Percentiles rank a stretch among this genome's conserved stretches.
Conservation (phyloP, 441 rosid genomes). For the Lepidium campestre region DNA sequence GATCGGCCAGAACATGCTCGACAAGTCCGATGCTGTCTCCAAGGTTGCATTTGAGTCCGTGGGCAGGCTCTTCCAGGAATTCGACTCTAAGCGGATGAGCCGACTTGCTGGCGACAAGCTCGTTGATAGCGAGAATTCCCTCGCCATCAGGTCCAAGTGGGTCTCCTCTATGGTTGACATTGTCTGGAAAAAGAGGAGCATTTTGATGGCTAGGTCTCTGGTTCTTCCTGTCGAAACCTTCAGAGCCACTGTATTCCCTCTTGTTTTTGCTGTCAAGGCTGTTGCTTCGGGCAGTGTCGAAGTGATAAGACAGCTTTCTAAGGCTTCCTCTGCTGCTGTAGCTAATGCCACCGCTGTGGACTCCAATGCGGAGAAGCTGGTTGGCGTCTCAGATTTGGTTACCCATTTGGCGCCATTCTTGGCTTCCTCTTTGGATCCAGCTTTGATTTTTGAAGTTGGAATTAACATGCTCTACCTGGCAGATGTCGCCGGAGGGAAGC, state of each 20-base stretch:
- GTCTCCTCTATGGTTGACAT: conserved; percentile 84
- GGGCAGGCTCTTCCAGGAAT: conserved; percentile 87
- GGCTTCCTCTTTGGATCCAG: conserved; percentile 88
- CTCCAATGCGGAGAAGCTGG: conserved; percentile 76
- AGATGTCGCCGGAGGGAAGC: conserved; percentile 98
- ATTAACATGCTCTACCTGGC: conserved; percentile 94
- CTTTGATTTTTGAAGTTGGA: conserved; percentile 93
- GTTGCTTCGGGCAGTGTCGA: conserved; percentile 83
- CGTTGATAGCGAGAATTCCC: conserved; percentile 87
- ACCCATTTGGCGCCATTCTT: conserved; percentile 89
- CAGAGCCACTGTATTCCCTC: conserved; percentile 79
- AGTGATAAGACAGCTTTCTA: conserved; percentile 72
- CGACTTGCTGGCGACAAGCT: conserved; percentile 95
- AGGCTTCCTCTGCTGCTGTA: conserved; percentile 34
- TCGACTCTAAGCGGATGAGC: conserved; percentile 89
- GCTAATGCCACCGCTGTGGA: conserved; percentile 44
- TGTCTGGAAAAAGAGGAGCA: conserved; percentile 74
- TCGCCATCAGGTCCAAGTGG: conserved; percentile 90
- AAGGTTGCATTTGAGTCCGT: conserved; percentile 96
- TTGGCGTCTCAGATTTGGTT: conserved; percentile 85
- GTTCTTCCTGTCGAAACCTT: conserved; percentile 88
- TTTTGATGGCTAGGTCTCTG: conserved; percentile 82
- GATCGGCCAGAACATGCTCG: conserved; percentile 85
- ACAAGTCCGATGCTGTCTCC: conserved; percentile 72
- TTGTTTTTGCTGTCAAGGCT: conserved; percentile 82